Evolutionary conservation across 441 rosid species (phyloP).

Genomic region (Pelargonium cotyledonis): DNA sequence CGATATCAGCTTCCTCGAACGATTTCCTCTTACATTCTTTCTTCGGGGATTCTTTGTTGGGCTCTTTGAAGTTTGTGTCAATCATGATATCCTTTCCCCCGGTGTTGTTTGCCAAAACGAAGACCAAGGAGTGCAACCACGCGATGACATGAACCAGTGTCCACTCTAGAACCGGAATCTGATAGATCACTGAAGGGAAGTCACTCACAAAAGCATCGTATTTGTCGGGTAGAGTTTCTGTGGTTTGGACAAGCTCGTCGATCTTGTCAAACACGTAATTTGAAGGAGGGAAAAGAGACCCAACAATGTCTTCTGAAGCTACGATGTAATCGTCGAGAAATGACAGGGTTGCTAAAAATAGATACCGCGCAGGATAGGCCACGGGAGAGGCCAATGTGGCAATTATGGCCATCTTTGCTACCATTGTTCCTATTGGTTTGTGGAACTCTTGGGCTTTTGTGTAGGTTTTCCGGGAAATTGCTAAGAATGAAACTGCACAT

Average conservation of each 20-base stretch:
- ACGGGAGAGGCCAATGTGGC: constrained; percentile 22
- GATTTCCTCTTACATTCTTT: too few species aligned
- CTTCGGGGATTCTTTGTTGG: not conserved
- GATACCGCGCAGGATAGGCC: constrained; percentile 26
- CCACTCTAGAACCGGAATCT: constrained; percentile 30
- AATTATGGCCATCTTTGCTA: constrained; percentile 20
- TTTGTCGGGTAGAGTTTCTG: constrained; percentile 45
- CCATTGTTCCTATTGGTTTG: constrained; percentile 27
- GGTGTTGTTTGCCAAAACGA: constrained; percentile 17
- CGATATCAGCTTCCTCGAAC: not conserved
- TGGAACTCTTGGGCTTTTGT: constrained; percentile 27
- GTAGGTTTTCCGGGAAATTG: constrained; percentile 30
- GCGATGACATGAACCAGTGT: constrained; percentile 24
- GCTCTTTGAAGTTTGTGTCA: constrained; percentile 24
- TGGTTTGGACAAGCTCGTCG: constrained; percentile 26
- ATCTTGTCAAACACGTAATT: constrained; percentile 32
- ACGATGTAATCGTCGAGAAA: constrained; percentile 41
- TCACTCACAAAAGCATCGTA: constrained; percentile 30
- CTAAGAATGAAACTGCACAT: constrained; percentile 34
- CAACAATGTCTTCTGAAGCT: constrained; percentile 30
- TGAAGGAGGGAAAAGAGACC: constrained; percentile 45
- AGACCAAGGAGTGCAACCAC: constrained; percentile 33
- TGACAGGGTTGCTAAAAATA: constrained; percentile 31
- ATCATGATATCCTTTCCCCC: constrained; percentile 41
- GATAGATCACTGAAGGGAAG: constrained; percentile 29